Conservation (phyloP, 129 eudicot genomes). For the Artemisia annua region DNA sequence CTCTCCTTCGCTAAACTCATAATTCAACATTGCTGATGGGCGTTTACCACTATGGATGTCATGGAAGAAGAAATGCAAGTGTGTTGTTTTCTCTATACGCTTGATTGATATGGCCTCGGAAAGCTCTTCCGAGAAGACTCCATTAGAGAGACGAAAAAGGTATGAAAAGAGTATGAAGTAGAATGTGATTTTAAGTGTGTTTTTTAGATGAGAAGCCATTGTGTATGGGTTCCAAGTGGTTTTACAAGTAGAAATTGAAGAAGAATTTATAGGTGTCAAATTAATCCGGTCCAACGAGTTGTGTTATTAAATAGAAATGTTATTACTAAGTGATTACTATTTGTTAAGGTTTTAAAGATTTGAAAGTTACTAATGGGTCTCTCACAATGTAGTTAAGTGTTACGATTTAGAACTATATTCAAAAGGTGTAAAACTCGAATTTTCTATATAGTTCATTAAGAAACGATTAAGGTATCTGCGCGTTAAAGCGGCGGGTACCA, state of each 20-base stretch:
- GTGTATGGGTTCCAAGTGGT: neutral
- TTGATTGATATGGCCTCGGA: slow-evolving; percentile 27
- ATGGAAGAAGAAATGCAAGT: slow-evolving; percentile 67
- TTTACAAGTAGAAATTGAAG: neutral
- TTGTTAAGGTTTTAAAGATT: too few species aligned
- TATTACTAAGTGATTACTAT: too few species aligned
- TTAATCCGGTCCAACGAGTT: too few species aligned
- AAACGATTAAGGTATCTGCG: too few species aligned
- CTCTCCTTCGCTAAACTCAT: too few species aligned
- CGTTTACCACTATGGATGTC: slow-evolving; percentile 47
- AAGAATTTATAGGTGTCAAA: slow-evolving; percentile 9
- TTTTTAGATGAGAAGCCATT: slow-evolving; percentile 17
- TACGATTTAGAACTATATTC: too few species aligned
- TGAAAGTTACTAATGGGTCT: too few species aligned
- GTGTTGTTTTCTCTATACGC: slow-evolving; percentile 43
- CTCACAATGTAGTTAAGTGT: too few species aligned
- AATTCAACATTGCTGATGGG: slow-evolving; percentile 34
- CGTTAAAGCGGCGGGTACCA: too few species aligned
- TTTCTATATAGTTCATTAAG: too few species aligned
- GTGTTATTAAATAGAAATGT: too few species aligned
- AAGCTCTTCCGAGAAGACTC: slow-evolving; percentile 36
- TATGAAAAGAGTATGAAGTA: slow-evolving; percentile 18
- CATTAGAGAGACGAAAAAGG: slow-evolving; percentile 13
- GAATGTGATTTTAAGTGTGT: slow-evolving; percentile 21
- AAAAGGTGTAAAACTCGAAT: too few species aligned